Evolutionary conservation across 805 yeast species (phyloP), one percentile per base, ranked within the genome.

Genomic region (Candida krabiensis): DNA sequence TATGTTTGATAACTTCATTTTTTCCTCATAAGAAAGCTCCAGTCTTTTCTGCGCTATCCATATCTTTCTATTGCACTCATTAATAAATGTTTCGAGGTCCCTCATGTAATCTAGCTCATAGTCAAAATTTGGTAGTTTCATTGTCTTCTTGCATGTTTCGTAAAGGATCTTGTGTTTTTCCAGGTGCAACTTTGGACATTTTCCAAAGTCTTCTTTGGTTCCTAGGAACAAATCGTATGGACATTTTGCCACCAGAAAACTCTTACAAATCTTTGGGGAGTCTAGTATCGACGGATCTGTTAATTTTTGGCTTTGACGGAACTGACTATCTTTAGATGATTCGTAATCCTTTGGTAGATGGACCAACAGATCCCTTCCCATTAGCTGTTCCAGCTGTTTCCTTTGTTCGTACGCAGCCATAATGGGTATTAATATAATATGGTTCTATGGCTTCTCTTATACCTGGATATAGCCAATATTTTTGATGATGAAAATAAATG

Each of bases 181-280:
- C 23, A 80, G 58, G 59, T 90, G 97, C 14, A 82, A 61, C 48
- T 73, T 75, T 0, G 87, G 86, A 56, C 98, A 90, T 42, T 72
- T 71, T 1, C 96, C 96, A 46, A 86, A 62, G 55, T 84, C 86
- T 54, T 83, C 84, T 58, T 88, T 89, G 9, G 96, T 86, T 5
- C 87, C 86, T 9, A 72, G 71, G 54, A 90, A 86, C 32, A 89
- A 59, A 46, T 89, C 96, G 58, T 85, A 82, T 0, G 96, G 91
- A 51, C 98, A 90, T 7, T 77, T 74, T 0, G 93, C 96, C 12
- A 87, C 86, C n/a, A 90, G 60, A 56, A 81, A 90, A 14, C 85
- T 70, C 56, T 84, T 85, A 62, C 98, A 90, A 5, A 88, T 80
- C 30, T 77, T 67, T 11, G 78, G 71, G 37, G 79, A 82, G 24